These are phyloP conservation scores for Elongisporangium anandrum DNA, from an alignment of 352 stramenopile species.

Conservation along the genomic window DNA sequence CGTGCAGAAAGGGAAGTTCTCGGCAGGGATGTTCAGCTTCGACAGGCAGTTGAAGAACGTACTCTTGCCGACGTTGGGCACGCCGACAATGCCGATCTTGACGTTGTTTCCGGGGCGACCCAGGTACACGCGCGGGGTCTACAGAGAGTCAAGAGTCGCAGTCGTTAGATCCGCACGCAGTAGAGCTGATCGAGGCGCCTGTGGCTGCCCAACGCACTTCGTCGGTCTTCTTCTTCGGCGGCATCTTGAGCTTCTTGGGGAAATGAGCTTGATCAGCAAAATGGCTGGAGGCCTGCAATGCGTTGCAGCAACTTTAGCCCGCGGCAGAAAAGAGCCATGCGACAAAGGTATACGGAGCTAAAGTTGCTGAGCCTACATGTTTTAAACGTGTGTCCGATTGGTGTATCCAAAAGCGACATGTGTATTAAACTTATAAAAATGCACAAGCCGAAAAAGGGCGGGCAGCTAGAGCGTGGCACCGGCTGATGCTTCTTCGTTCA, in stretches of 20 bases:
- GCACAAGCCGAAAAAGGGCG: background rate
- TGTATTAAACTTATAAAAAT: slow-evolving; percentile 1
- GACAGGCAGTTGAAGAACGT: slow-evolving; percentile 99
- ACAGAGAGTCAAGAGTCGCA: background rate
- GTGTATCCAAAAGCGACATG: background rate
- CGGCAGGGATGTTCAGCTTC: slow-evolving; percentile 89
- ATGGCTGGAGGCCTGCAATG: background rate
- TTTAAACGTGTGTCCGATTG: background rate
- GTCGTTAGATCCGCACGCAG: slow-evolving; percentile 2
- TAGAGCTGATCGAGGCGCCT: background rate
- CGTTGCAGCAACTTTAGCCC: background rate
- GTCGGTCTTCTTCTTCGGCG: slow-evolving; percentile 83
- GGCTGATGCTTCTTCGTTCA: background rate
- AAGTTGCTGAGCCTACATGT: background rate
- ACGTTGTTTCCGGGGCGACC: slow-evolving; percentile 91
- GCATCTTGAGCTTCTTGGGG: slow-evolving; percentile 33
- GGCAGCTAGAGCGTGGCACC: background rate
- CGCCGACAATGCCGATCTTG: slow-evolving; percentile 98
- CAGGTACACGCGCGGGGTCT: slow-evolving; percentile 71
- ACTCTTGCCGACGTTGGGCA: slow-evolving; percentile 99
- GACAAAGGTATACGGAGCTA: background rate
- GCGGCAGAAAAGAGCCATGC: background rate
- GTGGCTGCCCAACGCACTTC: slow-evolving; percentile 28
- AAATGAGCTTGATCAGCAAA: slow-evolving; percentile 2
- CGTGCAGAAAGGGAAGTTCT: slow-evolving; percentile 97